These are phyloP conservation scores for Poa pratensis DNA, from an alignment of 176 grass and related monocot species.

Conservation along the genomic window DNA sequence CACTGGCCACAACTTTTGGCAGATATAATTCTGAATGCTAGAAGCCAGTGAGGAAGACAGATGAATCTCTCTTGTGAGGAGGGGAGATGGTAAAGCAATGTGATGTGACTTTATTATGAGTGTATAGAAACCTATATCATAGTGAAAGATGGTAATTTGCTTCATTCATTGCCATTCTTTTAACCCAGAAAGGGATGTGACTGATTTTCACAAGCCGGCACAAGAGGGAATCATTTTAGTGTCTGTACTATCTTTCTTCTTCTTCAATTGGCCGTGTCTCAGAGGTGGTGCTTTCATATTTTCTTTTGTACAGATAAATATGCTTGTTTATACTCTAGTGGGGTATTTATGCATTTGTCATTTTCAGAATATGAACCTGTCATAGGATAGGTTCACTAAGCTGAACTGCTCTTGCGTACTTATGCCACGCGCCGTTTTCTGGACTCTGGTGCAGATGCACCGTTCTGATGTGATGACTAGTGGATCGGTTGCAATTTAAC, in stretches of 20 bases:
- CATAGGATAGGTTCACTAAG: slow-evolving; percentile 3
- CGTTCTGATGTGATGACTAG: not conserved
- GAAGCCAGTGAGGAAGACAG: slow-evolving; percentile 35
- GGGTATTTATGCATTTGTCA: slow-evolving; percentile 21
- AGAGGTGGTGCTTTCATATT: not conserved
- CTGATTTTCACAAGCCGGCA: not conserved
- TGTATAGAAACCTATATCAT: not conserved
- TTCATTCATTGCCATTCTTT: slow-evolving; percentile 39
- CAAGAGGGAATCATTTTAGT: slow-evolving; percentile 23
- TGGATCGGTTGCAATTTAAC: slow-evolving; percentile 21
- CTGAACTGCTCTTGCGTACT: slow-evolving; percentile 22
- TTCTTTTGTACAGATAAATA: not conserved
- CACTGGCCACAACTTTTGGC: slow-evolving; percentile 53
- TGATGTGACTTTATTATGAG: slow-evolving; percentile 25
- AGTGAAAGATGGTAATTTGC: slow-evolving; percentile 35
- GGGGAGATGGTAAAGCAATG: slow-evolving; percentile 26
- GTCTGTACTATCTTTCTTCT: not conserved
- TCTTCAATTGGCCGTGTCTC: slow-evolving; percentile 1
- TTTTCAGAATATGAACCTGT: slow-evolving; percentile 51
- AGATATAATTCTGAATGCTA: slow-evolving; percentile 37
- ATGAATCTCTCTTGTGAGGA: slow-evolving; percentile 24
- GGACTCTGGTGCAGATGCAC: slow-evolving; percentile 8
- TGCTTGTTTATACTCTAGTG: slow-evolving; percentile 24
- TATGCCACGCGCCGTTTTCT: slow-evolving; percentile 9
- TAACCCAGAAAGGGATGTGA: slow-evolving; percentile 21